These are phyloP conservation scores for Lagenaria siceraria DNA, from an alignment of 306 rosid species.

Conservation along the genomic window DNA sequence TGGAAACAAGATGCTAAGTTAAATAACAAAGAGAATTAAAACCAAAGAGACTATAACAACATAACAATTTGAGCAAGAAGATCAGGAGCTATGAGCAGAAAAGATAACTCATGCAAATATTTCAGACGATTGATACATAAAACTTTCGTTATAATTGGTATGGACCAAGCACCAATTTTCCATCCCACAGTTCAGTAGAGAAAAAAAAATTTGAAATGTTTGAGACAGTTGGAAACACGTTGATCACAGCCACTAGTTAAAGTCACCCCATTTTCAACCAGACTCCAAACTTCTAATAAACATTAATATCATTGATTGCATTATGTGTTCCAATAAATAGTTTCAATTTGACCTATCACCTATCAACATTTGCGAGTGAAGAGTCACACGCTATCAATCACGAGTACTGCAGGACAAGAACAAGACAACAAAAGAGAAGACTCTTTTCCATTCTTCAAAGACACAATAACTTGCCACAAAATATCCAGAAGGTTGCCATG, in stretches of 20 bases:
- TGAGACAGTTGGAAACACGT: neutral
- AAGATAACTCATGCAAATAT: neutral
- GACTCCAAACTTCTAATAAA: neutral
- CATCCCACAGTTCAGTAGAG: neutral
- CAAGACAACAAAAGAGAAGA: neutral
- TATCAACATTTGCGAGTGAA: neutral
- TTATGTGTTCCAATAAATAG: neutral
- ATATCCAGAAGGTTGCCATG: neutral
- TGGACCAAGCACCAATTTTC: neutral
- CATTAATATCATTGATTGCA: neutral
- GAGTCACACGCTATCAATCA: neutral
- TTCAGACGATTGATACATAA: neutral
- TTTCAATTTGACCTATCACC: neutral
- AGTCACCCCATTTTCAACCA: neutral
- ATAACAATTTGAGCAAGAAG: neutral
- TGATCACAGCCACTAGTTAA: neutral
- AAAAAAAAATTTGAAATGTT: neutral
- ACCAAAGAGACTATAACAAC: neutral
- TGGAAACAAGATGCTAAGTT: neutral
- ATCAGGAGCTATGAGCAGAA: neutral
- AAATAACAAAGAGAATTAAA: neutral
- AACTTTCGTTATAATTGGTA: neutral
- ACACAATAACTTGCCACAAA: neutral
- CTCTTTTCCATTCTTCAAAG: neutral
- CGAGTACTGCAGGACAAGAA: neutral